Conservation (phyloP, 169 alveolate genomes). For the Plasmodium fragile region DNA sequence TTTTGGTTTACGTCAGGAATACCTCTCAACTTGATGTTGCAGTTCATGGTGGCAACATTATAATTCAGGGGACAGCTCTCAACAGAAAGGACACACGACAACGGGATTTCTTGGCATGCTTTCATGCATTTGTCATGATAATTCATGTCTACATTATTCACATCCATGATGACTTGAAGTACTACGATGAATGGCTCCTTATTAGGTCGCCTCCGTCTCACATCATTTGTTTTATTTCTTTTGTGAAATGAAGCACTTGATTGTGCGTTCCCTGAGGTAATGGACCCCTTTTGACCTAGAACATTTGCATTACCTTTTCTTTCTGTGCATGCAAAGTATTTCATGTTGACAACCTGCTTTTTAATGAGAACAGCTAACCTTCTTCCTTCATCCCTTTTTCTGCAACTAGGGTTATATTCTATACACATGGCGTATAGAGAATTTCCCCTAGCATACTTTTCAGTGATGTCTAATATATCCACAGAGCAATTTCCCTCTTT, state of each 20-base stretch:
- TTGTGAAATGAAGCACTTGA: neutral
- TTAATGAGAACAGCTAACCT: neutral
- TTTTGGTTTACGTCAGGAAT: neutral
- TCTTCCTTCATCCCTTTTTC: neutral
- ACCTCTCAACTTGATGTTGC: neutral
- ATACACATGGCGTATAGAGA: neutral
- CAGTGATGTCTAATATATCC: neutral
- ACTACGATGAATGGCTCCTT: neutral
- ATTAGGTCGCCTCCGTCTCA: neutral
- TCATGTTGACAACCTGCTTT: neutral
- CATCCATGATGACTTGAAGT: neutral
- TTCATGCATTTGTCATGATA: neutral
- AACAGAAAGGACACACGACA: neutral
- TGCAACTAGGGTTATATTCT: neutral
- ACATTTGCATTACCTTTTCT: neutral
- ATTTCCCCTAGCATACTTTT: neutral
- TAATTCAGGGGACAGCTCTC: neutral
- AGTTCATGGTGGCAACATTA: neutral
- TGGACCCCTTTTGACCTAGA: neutral
- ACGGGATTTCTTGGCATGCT: neutral
- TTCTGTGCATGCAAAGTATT: neutral
- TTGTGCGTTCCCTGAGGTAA: neutral
- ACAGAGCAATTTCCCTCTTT: neutral
- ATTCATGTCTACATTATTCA: neutral
- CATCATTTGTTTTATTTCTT: neutral